phyloP scores from a whole-genome alignment of 1,284 basidiomycete species.

The Ustilago hordei region DNA sequence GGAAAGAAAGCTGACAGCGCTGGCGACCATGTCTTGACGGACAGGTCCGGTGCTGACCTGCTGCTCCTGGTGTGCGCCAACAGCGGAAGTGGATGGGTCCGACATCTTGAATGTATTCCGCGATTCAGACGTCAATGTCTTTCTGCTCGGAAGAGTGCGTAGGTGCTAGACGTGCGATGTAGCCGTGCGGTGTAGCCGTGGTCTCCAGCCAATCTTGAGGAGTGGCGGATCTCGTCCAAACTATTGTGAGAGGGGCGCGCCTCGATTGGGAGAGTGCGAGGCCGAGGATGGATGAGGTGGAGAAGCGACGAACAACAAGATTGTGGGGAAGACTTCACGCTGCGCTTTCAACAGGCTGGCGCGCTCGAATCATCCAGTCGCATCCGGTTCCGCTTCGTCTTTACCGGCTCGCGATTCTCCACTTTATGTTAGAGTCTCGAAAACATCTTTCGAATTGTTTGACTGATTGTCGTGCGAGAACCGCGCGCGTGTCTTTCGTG shows the following conservation, averaged over 20 bases:
- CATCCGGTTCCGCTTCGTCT: constrained; percentile 29
- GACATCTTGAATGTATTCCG: constrained; percentile 25
- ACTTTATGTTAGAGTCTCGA: constrained; percentile 6
- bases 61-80: constrained; percentile 29
- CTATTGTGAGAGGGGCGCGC: neutral
- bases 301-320: constrained; percentile 5
- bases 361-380: constrained; percentile 18
- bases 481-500: neutral
- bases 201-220: too few species aligned
- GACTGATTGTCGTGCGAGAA: constrained; percentile 28
- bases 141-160: neutral
- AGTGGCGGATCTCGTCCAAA: too few species aligned
- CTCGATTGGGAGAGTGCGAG: neutral
- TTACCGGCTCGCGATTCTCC: constrained; percentile 7
- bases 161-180: too few species aligned
- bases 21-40: constrained; percentile 63
- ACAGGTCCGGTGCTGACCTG: constrained; percentile 31
- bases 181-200: too few species aligned
- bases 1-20: constrained; percentile 64
- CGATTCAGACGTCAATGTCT: neutral
- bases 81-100: constrained; percentile 48
- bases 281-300: constrained; percentile 4
- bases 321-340: constrained; percentile 27
- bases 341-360: constrained; percentile 29
- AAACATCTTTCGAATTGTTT: neutral